Evolutionary conservation across 768 basidiomycete species (phyloP).

Genomic region (Lanmaoa pseudosensibilis): DNA sequence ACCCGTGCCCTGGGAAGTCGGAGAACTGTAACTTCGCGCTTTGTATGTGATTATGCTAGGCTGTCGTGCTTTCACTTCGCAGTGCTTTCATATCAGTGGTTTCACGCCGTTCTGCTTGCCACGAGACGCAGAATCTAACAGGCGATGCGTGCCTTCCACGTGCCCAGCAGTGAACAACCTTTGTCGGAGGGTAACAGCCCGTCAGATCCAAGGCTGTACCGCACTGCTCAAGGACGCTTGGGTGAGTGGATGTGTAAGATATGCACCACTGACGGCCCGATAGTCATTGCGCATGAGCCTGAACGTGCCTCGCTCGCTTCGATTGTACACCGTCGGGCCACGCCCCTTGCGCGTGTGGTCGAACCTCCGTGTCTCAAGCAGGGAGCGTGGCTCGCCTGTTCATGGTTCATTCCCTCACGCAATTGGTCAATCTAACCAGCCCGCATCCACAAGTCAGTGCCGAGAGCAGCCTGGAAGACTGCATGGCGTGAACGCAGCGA

Average conservation of each 20-base stretch:
- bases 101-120: conserved; percentile 26
- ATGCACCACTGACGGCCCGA: conserved; percentile 8
- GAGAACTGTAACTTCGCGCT: conserved; percentile 54
- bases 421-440: conserved; percentile 30
- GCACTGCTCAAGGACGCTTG: conserved; percentile 12
- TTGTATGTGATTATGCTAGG: conserved; percentile 33
- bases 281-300: conserved; percentile 7
- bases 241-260: conserved; percentile 19
- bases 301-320: conserved; percentile 10
- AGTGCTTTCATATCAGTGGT: conserved; percentile 35
- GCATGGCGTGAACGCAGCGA: conserved; percentile 46
- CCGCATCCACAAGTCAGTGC: conserved; percentile 34
- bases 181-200: neutral
- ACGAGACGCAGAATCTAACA: conserved; percentile 25
- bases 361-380: conserved; percentile 22
- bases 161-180: conserved; percentile 12
- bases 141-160: conserved; percentile 27
- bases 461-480: conserved; percentile 26
- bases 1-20: conserved; percentile 79
- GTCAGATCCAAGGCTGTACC: conserved; percentile 12
- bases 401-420: conserved; percentile 20
- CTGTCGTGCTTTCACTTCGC: conserved; percentile 28
- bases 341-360: conserved; percentile 30
- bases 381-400: conserved; percentile 29
- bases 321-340: conserved; percentile 20